phyloP scores from a whole-genome alignment of 2,329 filamentous ascomycete species.

The Colletotrichum noveboracense region DNA sequence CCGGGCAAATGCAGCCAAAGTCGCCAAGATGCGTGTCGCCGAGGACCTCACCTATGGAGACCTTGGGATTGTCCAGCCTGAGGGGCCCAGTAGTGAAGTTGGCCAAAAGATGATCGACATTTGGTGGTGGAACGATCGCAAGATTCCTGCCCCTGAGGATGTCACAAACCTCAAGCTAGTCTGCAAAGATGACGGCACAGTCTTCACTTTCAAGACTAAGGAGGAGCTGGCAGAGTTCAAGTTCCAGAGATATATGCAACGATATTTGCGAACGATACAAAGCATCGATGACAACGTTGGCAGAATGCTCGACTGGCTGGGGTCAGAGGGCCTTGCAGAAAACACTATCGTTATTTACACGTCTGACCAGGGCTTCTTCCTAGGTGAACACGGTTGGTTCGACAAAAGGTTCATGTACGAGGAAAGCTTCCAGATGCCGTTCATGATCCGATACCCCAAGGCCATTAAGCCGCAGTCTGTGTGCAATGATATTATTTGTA shows the following conservation, averaged over 20 bases:
- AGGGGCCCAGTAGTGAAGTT: conserved; percentile 39
- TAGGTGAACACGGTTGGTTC: conserved; percentile 63
- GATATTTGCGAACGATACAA: conserved; percentile 58
- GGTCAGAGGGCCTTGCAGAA: conserved; percentile 42
- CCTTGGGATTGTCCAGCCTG: conserved; percentile 51
- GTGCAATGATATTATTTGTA: conserved; percentile 54
- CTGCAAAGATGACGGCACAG: conserved; percentile 48
- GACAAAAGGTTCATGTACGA: conserved; percentile 66
- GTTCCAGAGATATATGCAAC: conserved; percentile 61
- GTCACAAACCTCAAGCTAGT: conserved; percentile 35
- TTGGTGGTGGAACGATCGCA: conserved; percentile 39
- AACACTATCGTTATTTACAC: conserved; percentile 59
- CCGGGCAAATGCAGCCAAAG: conserved; percentile 50
- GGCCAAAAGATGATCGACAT: background rate
- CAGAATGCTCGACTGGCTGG: conserved; percentile 50
- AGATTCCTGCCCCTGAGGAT: conserved; percentile 25
- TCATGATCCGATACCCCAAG: conserved; percentile 50
- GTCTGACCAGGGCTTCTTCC: conserved; percentile 60
- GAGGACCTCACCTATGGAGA: conserved; percentile 58
- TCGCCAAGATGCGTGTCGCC: conserved; percentile 56
- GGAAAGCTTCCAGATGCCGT: conserved; percentile 63
- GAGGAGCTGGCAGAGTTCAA: conserved; percentile 56
- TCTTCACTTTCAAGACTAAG: conserved; percentile 48
- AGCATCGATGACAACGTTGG: conserved; percentile 58
- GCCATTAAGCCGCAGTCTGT: conserved; percentile 43